Conservation (phyloP, 345 rosid genomes). For the Clarkia xantiana region DNA sequence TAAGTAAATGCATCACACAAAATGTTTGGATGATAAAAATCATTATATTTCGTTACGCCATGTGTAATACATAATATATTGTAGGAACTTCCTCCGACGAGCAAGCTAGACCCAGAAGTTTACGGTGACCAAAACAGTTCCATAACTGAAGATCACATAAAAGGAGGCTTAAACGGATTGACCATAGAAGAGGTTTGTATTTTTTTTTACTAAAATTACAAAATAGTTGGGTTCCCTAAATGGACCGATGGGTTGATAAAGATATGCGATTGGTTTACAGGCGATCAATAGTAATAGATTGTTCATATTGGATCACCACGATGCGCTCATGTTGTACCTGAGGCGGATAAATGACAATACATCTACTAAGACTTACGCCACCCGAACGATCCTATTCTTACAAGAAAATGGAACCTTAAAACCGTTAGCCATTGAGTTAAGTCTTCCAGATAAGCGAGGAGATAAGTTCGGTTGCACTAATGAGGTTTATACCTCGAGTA, state of each 20-base stretch:
- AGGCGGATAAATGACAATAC: constrained; percentile 9
- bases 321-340: constrained; percentile 10
- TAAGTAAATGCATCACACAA: constrained; percentile 4
- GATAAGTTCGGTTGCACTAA: constrained; percentile 6
- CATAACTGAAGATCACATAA: constrained; percentile 19
- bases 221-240: neutral
- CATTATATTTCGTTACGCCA: neutral
- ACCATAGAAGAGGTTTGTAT: constrained; percentile 11
- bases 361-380: constrained; percentile 8
- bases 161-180: constrained; percentile 13
- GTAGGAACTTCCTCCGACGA: constrained; percentile 30
- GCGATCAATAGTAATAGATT: constrained; percentile 11
- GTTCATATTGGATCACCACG: constrained; percentile 20
- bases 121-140: constrained; percentile 24
- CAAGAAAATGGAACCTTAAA: constrained; percentile 10
- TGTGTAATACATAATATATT: neutral
- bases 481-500: constrained; percentile 16
- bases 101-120: constrained; percentile 11
- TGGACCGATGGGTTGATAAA: too few species aligned
- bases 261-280: neutral
- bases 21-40: too few species aligned
- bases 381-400: constrained; percentile 17
- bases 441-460: constrained; percentile 13
- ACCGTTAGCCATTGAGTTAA: constrained; percentile 16
- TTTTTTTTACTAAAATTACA: neutral